Conservation (phyloP, 192 early-diverging fungal species). For the Backusella psychrophila region DNA sequence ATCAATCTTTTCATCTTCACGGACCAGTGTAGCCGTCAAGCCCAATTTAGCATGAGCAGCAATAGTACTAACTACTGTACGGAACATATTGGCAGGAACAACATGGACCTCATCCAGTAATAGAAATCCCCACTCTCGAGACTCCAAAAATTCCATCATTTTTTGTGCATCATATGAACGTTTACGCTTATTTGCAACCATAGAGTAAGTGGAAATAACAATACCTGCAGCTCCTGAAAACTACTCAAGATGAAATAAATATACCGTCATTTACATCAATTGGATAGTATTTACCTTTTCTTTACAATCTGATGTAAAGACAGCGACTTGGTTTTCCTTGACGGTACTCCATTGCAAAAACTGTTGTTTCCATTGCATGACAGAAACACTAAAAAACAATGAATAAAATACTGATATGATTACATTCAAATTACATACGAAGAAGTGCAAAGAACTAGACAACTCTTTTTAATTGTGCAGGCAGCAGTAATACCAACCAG, state of each 20-base stretch:
- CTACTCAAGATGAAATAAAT: conserved; percentile 20
- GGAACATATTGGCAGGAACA: conserved; percentile 95
- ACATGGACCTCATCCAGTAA: conserved; percentile 99
- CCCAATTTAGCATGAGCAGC: conserved; percentile 96
- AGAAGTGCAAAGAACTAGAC: conserved; percentile 92
- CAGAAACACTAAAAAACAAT: conserved; percentile 69
- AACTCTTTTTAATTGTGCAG: conserved; percentile 93
- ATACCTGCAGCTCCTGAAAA: conserved; percentile 89
- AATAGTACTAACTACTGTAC: conserved; percentile 88
- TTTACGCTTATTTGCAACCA: conserved; percentile 93
- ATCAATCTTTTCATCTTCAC: conserved; percentile 98
- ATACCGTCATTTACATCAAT: background rate
- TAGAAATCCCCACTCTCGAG: conserved; percentile 96
- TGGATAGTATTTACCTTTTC: conserved; percentile 47
- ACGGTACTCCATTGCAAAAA: conserved; percentile 95
- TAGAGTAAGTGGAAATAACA: conserved; percentile 95
- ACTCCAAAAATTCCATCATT: conserved; percentile 92
- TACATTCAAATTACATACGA: conserved; percentile 28
- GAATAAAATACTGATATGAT: background rate
- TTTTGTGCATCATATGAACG: conserved; percentile 91
- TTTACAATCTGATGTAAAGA: conserved; percentile 93
- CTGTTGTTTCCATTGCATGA: conserved; percentile 98
- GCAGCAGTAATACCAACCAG: conserved; percentile 97
- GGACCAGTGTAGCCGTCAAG: conserved; percentile 88
- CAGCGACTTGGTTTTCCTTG: conserved; percentile 87